Conservation (phyloP, 257 asterid genomes). For the Rehmannia glutinosa region DNA sequence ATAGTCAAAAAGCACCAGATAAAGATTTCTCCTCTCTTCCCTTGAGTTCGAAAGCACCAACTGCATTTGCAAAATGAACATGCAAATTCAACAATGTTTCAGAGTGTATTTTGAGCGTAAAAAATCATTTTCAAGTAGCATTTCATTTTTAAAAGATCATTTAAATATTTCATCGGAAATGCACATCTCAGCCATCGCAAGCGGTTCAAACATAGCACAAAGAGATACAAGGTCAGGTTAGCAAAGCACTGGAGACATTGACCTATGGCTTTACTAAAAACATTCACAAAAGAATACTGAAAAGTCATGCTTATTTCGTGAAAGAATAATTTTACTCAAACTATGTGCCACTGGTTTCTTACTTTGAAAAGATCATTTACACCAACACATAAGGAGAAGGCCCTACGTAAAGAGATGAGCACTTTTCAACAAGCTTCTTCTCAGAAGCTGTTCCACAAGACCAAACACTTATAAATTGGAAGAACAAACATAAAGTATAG, state of each 20-base stretch:
- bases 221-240: neutral
- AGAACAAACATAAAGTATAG: neutral
- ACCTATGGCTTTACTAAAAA: neutral
- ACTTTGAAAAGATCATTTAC: neutral
- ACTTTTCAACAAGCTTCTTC: neutral
- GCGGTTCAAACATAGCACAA: neutral
- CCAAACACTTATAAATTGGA: neutral
- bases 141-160: neutral
- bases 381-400: neutral
- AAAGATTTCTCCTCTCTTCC: slow-evolving; percentile 87
- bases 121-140: slow-evolving; percentile 4
- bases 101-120: slow-evolving; percentile 4
- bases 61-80: slow-evolving; percentile 48
- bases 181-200: neutral
- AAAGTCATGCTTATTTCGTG: neutral
- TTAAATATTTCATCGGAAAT: neutral
- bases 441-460: neutral
- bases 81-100: slow-evolving; percentile 13
- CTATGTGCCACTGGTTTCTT: neutral
- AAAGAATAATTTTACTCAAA: neutral
- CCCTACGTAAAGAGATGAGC: neutral
- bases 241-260: slow-evolving; percentile 2
- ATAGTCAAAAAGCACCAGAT: slow-evolving; percentile 93
- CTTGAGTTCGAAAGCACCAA: slow-evolving; percentile 83
- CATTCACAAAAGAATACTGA: neutral